phyloP scores from a whole-genome alignment of 371 early-diverging fungal species.

The Capillidium rhysosporum region DNA sequence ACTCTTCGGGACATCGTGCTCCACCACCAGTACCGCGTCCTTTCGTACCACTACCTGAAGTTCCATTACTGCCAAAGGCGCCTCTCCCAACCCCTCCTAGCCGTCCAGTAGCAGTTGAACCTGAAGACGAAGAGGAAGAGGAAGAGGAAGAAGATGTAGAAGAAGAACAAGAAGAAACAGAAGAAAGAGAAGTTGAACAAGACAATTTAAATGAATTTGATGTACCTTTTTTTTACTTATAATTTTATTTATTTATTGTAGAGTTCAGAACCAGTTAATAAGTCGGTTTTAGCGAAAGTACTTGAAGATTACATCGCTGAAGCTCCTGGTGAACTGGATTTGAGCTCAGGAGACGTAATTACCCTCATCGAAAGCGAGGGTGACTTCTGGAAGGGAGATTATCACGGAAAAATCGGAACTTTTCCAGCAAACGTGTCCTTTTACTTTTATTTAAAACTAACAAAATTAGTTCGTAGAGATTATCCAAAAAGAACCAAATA shows the following conservation, averaged over 20 bases:
- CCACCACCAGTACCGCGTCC: too few relatives aligned
- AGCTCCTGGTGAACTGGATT: conserved; percentile 36
- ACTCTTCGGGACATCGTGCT: too few relatives aligned
- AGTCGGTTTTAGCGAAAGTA: conserved; percentile 14
- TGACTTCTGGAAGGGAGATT: conserved; percentile 49
- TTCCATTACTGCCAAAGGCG: too few relatives aligned
- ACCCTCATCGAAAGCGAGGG: conserved; percentile 38
- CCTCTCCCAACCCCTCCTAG: too few relatives aligned
- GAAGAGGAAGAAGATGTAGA: background rate
- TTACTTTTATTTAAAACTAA: background rate
- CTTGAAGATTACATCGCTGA: conserved; percentile 47
- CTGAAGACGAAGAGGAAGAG: background rate
- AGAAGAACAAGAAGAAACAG: background rate
- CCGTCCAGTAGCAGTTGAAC: background rate
- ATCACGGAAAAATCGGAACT: conserved; percentile 39
- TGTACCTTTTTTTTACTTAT: background rate
- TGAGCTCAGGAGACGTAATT: conserved; percentile 40
- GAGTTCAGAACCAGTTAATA: background rate
- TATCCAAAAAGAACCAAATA: background rate
- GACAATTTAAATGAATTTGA: background rate
- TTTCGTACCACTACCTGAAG: too few relatives aligned
- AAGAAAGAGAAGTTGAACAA: background rate
- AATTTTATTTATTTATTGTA: background rate
- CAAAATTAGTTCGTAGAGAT: background rate
- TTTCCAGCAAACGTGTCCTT: conserved; percentile 35